Percentiles rank a stretch among this genome's conserved stretches.
These are phyloP conservation scores for Rhodotorula glutinis DNA, from an alignment of 1,284 basidiomycete genomes.

Conservation along the genomic window DNA sequence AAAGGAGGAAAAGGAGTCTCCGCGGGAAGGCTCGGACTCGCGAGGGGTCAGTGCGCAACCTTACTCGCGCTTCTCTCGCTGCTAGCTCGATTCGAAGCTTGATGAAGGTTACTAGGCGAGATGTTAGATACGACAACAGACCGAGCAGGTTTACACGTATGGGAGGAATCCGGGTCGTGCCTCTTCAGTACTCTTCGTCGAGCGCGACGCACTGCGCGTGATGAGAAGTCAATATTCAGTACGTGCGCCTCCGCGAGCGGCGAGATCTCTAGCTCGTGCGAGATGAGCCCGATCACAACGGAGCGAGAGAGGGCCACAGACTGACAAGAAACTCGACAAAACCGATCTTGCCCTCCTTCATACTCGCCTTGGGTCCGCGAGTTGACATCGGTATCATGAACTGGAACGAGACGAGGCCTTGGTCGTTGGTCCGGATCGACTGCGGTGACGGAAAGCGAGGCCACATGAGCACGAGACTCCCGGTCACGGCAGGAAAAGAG, in stretches of 20 bases:
- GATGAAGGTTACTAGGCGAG: not conserved
- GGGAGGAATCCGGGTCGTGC: not conserved
- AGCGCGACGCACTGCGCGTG: conserved; percentile 29
- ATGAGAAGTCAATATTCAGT: too few relatives aligned
- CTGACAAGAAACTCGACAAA: conserved; percentile 42
- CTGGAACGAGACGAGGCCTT: conserved; percentile 76
- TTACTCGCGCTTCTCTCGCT: too few relatives aligned
- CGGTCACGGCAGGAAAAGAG: not conserved
- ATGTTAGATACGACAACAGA: not conserved
- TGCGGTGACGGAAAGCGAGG: not conserved
- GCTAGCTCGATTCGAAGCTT: too few relatives aligned
- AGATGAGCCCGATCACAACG: not conserved
- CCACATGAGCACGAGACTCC: too few relatives aligned
- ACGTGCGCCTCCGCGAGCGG: too few relatives aligned
- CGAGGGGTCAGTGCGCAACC: too few relatives aligned
- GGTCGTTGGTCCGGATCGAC: conserved; percentile 73
- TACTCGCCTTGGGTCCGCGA: not conserved
- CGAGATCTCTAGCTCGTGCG: too few relatives aligned
- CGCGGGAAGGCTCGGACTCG: too few relatives aligned
- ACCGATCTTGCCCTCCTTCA: conserved; percentile 21
- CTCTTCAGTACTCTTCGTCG: conserved; percentile 26
- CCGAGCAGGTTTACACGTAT: not conserved
- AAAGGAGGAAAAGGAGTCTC: too few relatives aligned
- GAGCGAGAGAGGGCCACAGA: not conserved
- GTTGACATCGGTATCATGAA: conserved; percentile 67